These are phyloP conservation scores for Cudoniella acicularis DNA, from an alignment of 495 filamentous ascomycete genomes.

Conservation along the genomic window DNA sequence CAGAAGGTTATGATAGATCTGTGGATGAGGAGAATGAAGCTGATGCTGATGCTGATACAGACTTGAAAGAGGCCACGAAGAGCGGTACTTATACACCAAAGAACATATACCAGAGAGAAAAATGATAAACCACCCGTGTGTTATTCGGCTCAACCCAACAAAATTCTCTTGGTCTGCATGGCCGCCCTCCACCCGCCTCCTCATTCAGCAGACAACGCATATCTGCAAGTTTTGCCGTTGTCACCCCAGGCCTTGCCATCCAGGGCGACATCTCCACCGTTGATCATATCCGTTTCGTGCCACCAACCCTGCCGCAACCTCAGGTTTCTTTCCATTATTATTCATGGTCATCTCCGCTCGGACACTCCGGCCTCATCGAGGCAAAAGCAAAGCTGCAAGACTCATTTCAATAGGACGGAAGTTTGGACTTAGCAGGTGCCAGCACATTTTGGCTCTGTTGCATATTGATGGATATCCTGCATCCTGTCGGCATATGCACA, in stretches of 20 bases:
- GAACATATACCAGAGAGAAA: not conserved
- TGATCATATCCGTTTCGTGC: not conserved
- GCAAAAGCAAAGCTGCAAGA: not conserved
- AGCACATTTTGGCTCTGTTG: constrained; percentile 10
- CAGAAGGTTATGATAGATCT: constrained; percentile 11
- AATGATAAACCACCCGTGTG: too few relatives aligned
- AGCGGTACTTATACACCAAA: constrained; percentile 21
- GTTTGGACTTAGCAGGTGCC: constrained; percentile 8
- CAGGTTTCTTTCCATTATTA: not conserved
- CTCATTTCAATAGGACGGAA: constrained; percentile 13
- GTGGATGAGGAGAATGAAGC: constrained; percentile 4
- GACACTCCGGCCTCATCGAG: constrained; percentile 1
- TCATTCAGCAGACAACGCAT: constrained; percentile 15
- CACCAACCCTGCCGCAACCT: not conserved
- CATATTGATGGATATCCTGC: constrained; percentile 12
- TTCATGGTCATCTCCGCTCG: constrained; percentile 3
- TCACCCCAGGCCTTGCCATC: constrained; percentile 3
- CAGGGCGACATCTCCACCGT: not conserved
- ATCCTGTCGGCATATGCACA: constrained; percentile 14
- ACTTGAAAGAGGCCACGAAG: not conserved
- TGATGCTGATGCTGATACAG: constrained; percentile 21
- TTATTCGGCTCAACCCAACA: not conserved
- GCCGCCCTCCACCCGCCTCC: not conserved
- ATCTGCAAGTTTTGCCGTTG: constrained; percentile 15
- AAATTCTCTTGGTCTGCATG: not conserved